These are phyloP conservation scores for Cryptococcus sp. DNA, from an alignment of 1,284 basidiomycete species.

Conservation along the genomic window DNA sequence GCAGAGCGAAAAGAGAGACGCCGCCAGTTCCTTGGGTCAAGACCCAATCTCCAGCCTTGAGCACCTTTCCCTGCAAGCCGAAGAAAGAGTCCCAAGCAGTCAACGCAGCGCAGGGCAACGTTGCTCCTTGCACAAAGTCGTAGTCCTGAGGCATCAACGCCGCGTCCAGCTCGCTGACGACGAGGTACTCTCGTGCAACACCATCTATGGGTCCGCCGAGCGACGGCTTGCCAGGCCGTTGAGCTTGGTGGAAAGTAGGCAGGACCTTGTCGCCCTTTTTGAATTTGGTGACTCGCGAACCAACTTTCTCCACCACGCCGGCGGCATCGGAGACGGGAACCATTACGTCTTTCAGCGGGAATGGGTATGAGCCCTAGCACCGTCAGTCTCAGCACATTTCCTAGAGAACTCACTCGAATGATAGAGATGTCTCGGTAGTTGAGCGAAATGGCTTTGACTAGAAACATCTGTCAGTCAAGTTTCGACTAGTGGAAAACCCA, in stretches of 20 bases:
- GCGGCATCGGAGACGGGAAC: conserved; percentile 19
- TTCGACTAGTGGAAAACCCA: not conserved
- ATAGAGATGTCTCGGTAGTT: conserved; percentile 25
- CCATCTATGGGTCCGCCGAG: conserved; percentile 15
- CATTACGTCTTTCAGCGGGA: conserved; percentile 10
- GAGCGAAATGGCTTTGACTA: conserved; percentile 25
- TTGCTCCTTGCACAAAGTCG: conserved; percentile 48
- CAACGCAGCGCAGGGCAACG: conserved; percentile 51
- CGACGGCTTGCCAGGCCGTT: conserved; percentile 9
- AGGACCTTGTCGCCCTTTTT: conserved; percentile 17
- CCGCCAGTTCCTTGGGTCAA: conserved; percentile 54
- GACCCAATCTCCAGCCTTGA: conserved; percentile 52
- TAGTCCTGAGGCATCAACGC: conserved; percentile 46
- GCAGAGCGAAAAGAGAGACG: conserved; percentile 51
- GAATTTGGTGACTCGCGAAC: conserved; percentile 14
- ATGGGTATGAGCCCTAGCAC: conserved; percentile 16
- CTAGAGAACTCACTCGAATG: conserved; percentile 5
- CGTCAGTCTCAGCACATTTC: not conserved
- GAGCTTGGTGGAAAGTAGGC: conserved; percentile 13
- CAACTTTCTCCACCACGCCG: conserved; percentile 10
- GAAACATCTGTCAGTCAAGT: not conserved
- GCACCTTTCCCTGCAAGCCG: conserved; percentile 35
- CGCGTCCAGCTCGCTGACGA: conserved; percentile 10
- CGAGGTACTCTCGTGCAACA: conserved; percentile 10
- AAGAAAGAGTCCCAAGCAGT: conserved; percentile 54